A percentile compares a stretch with the other conserved stretches of the same genome.
Evolutionary conservation across 768 basidiomycete species (phyloP).

Genomic region (Lactarius vividus): DNA sequence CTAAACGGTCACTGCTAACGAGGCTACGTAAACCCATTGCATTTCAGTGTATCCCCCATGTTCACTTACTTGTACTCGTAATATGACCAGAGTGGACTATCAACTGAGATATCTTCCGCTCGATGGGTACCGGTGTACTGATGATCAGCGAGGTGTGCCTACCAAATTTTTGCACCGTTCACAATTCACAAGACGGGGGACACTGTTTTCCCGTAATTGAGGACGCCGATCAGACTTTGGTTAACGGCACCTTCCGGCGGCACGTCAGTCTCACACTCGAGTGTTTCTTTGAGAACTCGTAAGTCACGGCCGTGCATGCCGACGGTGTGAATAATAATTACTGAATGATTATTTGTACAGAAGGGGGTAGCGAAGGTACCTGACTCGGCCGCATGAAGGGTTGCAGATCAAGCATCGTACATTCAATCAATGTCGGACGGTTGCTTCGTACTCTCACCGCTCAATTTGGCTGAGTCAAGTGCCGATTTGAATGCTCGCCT

Average conservation of each 20-base stretch:
- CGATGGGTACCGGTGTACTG: constrained; percentile 16
- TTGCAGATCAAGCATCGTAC: constrained; percentile 18
- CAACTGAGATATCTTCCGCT: constrained; percentile 15
- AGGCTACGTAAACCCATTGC: constrained; percentile 26
- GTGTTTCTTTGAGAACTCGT: neutral
- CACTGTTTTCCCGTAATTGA: constrained; percentile 19
- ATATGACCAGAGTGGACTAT: constrained; percentile 25
- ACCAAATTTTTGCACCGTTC: neutral
- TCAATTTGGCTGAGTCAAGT: constrained; percentile 14
- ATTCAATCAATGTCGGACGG: constrained; percentile 24
- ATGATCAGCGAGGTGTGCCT: constrained; percentile 21
- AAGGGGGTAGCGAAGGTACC: neutral
- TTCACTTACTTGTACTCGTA: constrained; percentile 27
- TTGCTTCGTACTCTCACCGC: constrained; percentile 13
- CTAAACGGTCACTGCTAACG: constrained; percentile 21
- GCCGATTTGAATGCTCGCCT: constrained; percentile 12
- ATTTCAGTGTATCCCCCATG: constrained; percentile 22
- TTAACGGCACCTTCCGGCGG: constrained; percentile 10
- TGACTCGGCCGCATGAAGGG: constrained; percentile 1
- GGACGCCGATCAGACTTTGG: constrained; percentile 21
- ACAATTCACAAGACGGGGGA: constrained; percentile 5
- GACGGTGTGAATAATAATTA: neutral
- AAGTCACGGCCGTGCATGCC: constrained; percentile 2
- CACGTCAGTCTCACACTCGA: neutral
- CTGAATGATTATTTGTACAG: neutral